phyloP scores from a whole-genome alignment of 495 filamentous ascomycete genomes.

The Opeltia flavorubescens region DNA sequence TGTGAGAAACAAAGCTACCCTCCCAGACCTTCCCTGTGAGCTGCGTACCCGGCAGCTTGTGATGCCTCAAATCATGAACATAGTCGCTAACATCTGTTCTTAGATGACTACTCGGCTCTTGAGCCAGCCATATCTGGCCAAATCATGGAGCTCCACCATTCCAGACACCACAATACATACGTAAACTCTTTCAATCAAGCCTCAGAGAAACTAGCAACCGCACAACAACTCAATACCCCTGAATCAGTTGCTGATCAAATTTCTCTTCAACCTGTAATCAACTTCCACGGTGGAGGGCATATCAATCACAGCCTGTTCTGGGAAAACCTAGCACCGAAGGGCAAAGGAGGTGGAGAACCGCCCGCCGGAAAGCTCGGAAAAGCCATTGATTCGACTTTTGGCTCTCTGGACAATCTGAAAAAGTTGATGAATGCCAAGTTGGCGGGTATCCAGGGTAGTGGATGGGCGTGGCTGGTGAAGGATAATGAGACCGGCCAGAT shows the following conservation, averaged over 20 bases:
- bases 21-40: constrained; percentile 89
- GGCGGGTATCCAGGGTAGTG: constrained; percentile 82
- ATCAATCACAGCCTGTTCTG: constrained; percentile 89
- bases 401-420: constrained; percentile 59
- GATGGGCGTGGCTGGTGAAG: constrained; percentile 90
- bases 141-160: constrained; percentile 91
- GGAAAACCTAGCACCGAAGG: constrained; percentile 76
- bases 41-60: constrained; percentile 1
- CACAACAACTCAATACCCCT: constrained; percentile 36
- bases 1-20: constrained; percentile 73
- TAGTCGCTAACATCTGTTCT: not conserved
- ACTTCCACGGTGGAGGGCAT: constrained; percentile 94
- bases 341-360: constrained; percentile 60
- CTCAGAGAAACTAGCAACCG: constrained; percentile 43
- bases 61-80: not conserved
- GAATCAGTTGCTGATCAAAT: constrained; percentile 53
- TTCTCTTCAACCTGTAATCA: constrained; percentile 71
- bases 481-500: constrained; percentile 64
- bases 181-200: constrained; percentile 52
- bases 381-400: constrained; percentile 67
- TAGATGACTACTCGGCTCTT: constrained; percentile 81
- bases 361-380: constrained; percentile 46
- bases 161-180: constrained; percentile 58
- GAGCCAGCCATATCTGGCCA: constrained; percentile 89
- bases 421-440: constrained; percentile 63